Base-by-base conservation (phyloP, 2,329 filamentous ascomycete genomes). In the Botrytis elliptica region DNA sequence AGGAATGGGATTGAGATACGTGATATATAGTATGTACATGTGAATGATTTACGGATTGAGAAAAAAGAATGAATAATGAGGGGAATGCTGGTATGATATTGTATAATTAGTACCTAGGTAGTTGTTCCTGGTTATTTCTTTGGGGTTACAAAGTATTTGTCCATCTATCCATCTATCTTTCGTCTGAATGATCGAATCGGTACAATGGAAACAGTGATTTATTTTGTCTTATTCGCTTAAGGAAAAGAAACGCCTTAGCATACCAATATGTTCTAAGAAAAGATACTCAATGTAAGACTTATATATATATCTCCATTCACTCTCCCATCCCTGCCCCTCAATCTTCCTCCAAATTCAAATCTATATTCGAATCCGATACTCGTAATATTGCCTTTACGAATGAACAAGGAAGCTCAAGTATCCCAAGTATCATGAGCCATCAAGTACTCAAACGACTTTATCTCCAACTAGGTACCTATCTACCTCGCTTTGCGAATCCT, bases 141-240 rank as follows among this genome's bases (percentile, higher is more conserved):
- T 52, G 9, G 4, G 22, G 4, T 1, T 25, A 9, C 12, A 8
- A 52, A 52, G 4, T 52, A 14, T 3, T n/a, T 14, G 14, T 2
- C 49, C n/a, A 14, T 25, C 49, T 52, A 3, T 10, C 12, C 14
- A 14, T n/a, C 49, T 52, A 6, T n/a, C 2, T 14, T 14, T 14
- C 10, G 14, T 2, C n/a, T 12, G 25, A 25, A 52, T n/a, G 9
- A 14, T n/a, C 22, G 10, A 52, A 52, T n/a, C 22, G 22, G 25
- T 6, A 10, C 14, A 2, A 52, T n/a, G 10, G 0, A 52, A n/a
- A n/a, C 22, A 6, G 6, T 52, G 0, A 1, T 52, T 33, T 33
- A 33, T 33, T 52, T 2, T 10, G 9, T 52, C 10, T 52, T 52
- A 2, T 22, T 52, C 46, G 6, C 22, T 9, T 9, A 3, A 46